These are phyloP conservation scores for Cicer pinnatifidum DNA, from an alignment of 306 rosid genomes.

Conservation along the genomic window DNA sequence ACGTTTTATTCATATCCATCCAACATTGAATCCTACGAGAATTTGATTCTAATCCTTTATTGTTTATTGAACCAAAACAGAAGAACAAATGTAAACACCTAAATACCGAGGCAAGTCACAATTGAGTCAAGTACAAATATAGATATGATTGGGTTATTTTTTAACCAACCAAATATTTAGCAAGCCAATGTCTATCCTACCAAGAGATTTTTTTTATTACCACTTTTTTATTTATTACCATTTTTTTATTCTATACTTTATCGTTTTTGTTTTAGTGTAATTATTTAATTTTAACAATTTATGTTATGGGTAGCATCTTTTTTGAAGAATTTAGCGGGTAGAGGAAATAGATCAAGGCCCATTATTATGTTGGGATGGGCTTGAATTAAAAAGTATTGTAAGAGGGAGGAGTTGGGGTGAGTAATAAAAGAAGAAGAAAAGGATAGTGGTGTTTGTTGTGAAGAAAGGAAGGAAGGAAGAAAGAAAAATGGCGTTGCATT, in stretches of 20 bases:
- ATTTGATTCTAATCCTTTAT: neutral
- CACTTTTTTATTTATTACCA: too few relatives aligned
- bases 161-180: neutral
- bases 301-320: too few relatives aligned
- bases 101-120: neutral
- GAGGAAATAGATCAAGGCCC: too few relatives aligned
- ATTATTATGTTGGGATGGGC: too few relatives aligned
- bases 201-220: too few relatives aligned
- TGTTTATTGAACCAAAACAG: neutral
- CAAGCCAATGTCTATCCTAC: neutral
- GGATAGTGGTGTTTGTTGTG: too few relatives aligned
- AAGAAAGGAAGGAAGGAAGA: neutral
- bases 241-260: too few relatives aligned
- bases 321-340: too few relatives aligned
- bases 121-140: neutral
- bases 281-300: too few relatives aligned
- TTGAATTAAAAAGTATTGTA: too few relatives aligned
- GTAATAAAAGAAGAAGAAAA: neutral
- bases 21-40: neutral
- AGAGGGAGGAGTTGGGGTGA: too few relatives aligned
- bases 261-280: too few relatives aligned
- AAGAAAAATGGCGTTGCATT: constrained; percentile 54
- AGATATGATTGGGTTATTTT: neutral
- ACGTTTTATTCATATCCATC: neutral
- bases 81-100: neutral